Conservation (phyloP, 2,329 filamentous ascomycete genomes). For the Ascochyta koolunga region DNA sequence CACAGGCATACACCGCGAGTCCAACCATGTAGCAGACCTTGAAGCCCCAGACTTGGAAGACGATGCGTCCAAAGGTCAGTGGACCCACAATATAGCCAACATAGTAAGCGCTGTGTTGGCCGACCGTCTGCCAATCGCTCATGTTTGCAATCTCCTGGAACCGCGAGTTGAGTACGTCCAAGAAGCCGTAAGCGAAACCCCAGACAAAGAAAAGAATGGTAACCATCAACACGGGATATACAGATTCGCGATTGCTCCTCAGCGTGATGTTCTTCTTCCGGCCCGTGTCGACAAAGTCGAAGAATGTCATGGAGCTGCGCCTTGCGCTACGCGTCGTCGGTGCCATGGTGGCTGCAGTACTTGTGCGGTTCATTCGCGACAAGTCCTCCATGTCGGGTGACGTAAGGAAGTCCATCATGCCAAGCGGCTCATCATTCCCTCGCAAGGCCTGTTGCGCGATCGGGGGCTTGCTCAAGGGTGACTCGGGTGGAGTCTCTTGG, state of each 20-base stretch:
- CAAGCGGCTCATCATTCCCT: constrained; percentile 42
- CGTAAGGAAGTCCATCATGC: constrained; percentile 62
- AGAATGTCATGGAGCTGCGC: constrained; percentile 60
- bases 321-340: constrained; percentile 29
- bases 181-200: constrained; percentile 87
- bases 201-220: constrained; percentile 85
- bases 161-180: constrained; percentile 79
- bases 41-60: constrained; percentile 66
- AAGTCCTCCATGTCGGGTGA: constrained; percentile 53
- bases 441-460: constrained; percentile 17
- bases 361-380: constrained; percentile 43
- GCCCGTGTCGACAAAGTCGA: constrained; percentile 76
- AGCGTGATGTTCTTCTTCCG: constrained; percentile 73
- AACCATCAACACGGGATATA: constrained; percentile 75
- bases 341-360: constrained; percentile 40
- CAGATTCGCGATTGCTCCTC: constrained; percentile 66
- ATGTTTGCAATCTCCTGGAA: constrained; percentile 69
- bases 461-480: constrained; percentile 33
- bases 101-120: constrained; percentile 74
- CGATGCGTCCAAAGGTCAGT: constrained; percentile 66
- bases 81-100: constrained; percentile 74
- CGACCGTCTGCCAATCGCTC: constrained; percentile 66
- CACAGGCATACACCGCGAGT: constrained; percentile 66
- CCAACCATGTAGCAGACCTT: constrained; percentile 67
- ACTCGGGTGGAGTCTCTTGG: constrained; percentile 28